Base-by-base conservation (phyloP, 306 rosid species). In the Quercus wislizeni region DNA sequence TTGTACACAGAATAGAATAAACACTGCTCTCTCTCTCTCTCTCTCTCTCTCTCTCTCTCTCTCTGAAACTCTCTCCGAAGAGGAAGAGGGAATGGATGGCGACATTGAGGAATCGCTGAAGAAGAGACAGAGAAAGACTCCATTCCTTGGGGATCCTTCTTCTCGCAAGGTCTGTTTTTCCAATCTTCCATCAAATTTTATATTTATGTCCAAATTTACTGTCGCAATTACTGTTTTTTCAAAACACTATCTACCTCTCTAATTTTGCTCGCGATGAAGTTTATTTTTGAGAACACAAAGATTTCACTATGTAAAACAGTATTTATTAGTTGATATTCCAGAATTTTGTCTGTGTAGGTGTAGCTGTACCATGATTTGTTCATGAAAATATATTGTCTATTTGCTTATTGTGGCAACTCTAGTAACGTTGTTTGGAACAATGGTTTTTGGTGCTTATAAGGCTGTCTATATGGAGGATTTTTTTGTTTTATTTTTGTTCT, bases 71-170 rank as follows among this genome's bases (percentile, higher is more conserved):
- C 15, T 43, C 71, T 27, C 23, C 72, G 64, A 23, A 62, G 64
- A 28, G 19, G 68, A 69, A 41, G 46, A 8, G 46, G 28, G 19
- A 12, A 88, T 88, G 91, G 87, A 83, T 69, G 85, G 87, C 82
- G 91, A 88, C 78, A 70, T 78, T 59, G 91, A 88, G 6, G 90
- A 82, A 64, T 83, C 83, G 41, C 71, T 57, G 54, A 75, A 74
- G 79, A 81, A 84, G 81, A 68, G 76, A 49, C 81, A 80, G 13
- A 81, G 86, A 55, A 85, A 76, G 55, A 78, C 28, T 75, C 63
- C 80, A 11, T 49, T 58, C 18, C 70, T 69, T 18, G 77, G 83
- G 14, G 87, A 88, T 52, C 81, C 85, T 13, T 81, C 85, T 55
- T 68, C 72, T 19, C 87, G 91, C 82, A 88, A 80, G 81, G 91